These are phyloP conservation scores for Kuraishia cidri DNA, from an alignment of 805 yeast genomes.

Conservation along the genomic window DNA sequence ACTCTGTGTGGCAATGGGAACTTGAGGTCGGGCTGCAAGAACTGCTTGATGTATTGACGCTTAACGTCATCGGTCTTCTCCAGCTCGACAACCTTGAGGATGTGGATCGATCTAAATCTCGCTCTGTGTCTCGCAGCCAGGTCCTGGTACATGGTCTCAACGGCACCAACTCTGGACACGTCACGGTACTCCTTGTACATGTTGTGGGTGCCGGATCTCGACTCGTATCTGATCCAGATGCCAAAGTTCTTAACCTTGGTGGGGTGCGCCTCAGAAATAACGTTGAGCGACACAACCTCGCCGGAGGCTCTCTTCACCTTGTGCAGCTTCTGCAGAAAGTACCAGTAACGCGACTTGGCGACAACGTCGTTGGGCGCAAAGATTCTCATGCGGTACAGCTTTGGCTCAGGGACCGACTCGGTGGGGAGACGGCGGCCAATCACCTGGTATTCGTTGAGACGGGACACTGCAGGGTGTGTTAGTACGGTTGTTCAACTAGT, in stretches of 20 bases:
- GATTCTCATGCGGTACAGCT: slow-evolving; percentile 99
- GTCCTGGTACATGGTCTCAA: slow-evolving; percentile 97
- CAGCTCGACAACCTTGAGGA: slow-evolving; percentile 98
- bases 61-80: slow-evolving; percentile 96
- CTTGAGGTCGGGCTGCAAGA: slow-evolving; percentile 88
- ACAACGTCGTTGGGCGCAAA: slow-evolving; percentile 98
- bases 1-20: slow-evolving; percentile 99
- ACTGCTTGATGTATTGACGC: slow-evolving; percentile 99
- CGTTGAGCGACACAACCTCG: slow-evolving; percentile 93
- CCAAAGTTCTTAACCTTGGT: slow-evolving; percentile 99
- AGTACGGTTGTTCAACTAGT: slow-evolving; percentile 5
- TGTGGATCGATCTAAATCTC: slow-evolving; percentile 99
- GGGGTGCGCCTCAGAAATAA: slow-evolving; percentile 91
- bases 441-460: slow-evolving; percentile 98
- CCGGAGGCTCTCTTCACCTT: slow-evolving; percentile 99
- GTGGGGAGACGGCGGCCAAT: slow-evolving; percentile 99
- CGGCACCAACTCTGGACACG: slow-evolving; percentile 98
- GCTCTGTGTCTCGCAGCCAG: slow-evolving; percentile 99
- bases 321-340: slow-evolving; percentile 98
- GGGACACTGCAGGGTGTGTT: slow-evolving; percentile 55
- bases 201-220: slow-evolving; percentile 99
- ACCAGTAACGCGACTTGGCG: slow-evolving; percentile 99
- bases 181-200: slow-evolving; percentile 99
- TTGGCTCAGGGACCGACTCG: slow-evolving; percentile 98
- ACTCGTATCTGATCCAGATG: slow-evolving; percentile 99